Evolutionary conservation across 2,329 filamentous ascomycete species (phyloP), one percentile per base, ranked within the genome.

Genomic region (Fusarium bactridioides): DNA sequence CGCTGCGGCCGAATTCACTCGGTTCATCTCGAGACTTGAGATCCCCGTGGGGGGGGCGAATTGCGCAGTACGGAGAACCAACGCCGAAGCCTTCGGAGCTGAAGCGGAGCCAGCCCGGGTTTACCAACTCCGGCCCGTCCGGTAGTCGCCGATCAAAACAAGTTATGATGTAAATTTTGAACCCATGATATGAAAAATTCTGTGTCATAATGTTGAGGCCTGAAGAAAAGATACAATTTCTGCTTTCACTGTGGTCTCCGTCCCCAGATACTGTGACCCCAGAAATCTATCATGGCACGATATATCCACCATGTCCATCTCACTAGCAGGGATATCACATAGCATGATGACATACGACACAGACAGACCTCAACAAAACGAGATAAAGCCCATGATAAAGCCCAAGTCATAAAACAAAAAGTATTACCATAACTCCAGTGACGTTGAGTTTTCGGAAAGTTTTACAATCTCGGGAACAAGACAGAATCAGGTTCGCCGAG

Each of bases 41-140:
- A 43, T 15, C 19, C 35, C 47, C 40, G 23, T 57, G 48, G 44
- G 60, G 23, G 23, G 35, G 66, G 41, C 47, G 48, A 43, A 41
- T 29, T 55, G 33, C 27, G 25, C 37, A 50, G 35, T 18, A 55
- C 70, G 70, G 71, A 74, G 67, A 71, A 54, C 31, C 16, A 72
- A 72, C 53, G 29, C 71, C 70, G 70, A 68, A 58, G 35, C 6
- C 7, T 45, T 65, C 74, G 74, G 74, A 76, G 73, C 64, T 77
- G 65, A 60, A 44, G 60, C 66, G 73, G 73, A 70, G 64, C 57
- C 47, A 45, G 18, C 18, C 59, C 64, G 61, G 73, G 43, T 47
- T 60, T 70, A 31, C 16, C 51, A 37, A 45, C 37, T 66, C 73
- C 71, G 71, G 53, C 40, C 33, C 25, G 68, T 73, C 71, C 73